Evolutionary conservation across 2,329 filamentous ascomycete genomes (phyloP).

Genomic region (Botrytis fragariae): DNA sequence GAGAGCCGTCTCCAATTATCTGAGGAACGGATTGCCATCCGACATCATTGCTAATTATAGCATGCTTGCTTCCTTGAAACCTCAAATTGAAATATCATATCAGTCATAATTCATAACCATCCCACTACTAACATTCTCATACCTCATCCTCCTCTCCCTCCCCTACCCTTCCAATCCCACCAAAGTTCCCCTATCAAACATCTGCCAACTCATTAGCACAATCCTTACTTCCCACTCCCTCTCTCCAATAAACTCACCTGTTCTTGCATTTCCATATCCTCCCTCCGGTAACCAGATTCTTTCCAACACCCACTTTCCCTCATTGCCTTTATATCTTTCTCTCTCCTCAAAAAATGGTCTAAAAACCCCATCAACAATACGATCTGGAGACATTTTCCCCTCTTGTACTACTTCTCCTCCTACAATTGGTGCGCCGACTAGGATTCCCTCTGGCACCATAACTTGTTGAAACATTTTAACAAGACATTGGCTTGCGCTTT

Average conservation of each 20-base stretch:
- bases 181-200: neutral
- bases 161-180: neutral
- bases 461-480: constrained; percentile 11
- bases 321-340: neutral
- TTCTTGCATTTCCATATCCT: neutral
- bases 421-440: constrained; percentile 11
- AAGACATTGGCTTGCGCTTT: constrained; percentile 13
- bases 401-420: neutral
- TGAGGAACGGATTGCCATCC: too few relatives aligned
- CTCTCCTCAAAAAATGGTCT: constrained; percentile 10
- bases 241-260: neutral
- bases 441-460: neutral
- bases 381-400: constrained; percentile 4
- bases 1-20: neutral
- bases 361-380: constrained; percentile 11
- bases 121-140: neutral
- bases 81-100: neutral
- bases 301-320: neutral
- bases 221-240: neutral
- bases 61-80: too few relatives aligned
- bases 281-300: neutral
- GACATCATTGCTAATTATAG: neutral
- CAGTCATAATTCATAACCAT: neutral
- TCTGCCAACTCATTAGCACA: neutral
- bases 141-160: neutral